Conservation (phyloP, 1,284 basidiomycete genomes). For the Veloboletus limbatus region DNA sequence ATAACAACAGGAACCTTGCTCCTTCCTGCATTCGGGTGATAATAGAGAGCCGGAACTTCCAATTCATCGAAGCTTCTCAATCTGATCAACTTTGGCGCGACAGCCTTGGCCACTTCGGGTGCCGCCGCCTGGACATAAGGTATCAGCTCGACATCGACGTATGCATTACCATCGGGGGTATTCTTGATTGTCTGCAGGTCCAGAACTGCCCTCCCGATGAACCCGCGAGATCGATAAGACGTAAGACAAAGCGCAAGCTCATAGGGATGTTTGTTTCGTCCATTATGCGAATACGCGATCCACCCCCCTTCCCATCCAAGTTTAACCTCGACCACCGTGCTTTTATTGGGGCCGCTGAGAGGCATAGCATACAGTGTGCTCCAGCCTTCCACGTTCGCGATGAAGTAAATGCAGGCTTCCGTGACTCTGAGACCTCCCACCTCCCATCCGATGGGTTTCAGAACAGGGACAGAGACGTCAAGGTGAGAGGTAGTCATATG, state of each 20-base stretch:
- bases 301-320: conserved; percentile 33
- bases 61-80: conserved; percentile 39
- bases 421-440: conserved; percentile 27
- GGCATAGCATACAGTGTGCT: conserved; percentile 32
- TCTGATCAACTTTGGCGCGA: conserved; percentile 32
- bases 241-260: conserved; percentile 31
- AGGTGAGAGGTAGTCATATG: conserved; percentile 36
- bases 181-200: conserved; percentile 17
- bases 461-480: conserved; percentile 23
- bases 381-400: conserved; percentile 40
- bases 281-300: conserved; percentile 29
- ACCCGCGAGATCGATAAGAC: conserved; percentile 31
- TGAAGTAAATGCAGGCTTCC: conserved; percentile 28
- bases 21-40: conserved; percentile 30
- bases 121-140: conserved; percentile 32
- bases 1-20: conserved; percentile 31
- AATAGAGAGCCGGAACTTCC: conserved; percentile 38
- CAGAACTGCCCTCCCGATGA: conserved; percentile 25
- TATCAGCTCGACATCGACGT: conserved; percentile 23
- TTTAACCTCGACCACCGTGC: conserved; percentile 32
- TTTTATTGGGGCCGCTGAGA: conserved; percentile 26
- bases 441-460: conserved; percentile 34
- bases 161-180: conserved; percentile 16
- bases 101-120: conserved; percentile 20
- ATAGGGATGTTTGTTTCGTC: conserved; percentile 30